Base-by-base conservation (phyloP, 2,329 filamentous ascomycete genomes). In the Claviceps purpurea region DNA sequence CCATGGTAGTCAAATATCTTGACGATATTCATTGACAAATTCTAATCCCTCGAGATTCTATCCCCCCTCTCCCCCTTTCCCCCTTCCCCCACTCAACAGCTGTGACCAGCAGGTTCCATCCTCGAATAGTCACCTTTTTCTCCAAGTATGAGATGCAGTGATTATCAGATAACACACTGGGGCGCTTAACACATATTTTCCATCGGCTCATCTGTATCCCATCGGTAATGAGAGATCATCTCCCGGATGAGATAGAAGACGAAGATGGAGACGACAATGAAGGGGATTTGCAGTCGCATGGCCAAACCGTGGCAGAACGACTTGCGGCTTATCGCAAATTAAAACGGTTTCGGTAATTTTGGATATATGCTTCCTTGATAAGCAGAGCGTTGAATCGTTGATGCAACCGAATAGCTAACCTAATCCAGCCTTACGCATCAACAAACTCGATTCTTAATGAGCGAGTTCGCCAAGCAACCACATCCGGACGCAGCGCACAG, bases 381-480 rank as follows among this genome's bases (percentile, higher is more conserved):
- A 37, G 10, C 34, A 37, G 44, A 11, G 16, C 2, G 34, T 26
- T 37, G 18, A 20, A 11, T 7, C 2, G 34, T 26, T 37, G 18
- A 20, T 18, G 13, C 10, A 18, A n/a, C 13, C 14, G 8, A 7
- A 5, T 14, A 11, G 20, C 71, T 75, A 59, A 76, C 60, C 37
- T 20, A 48, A 39, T 61, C 14, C 45, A 94, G 90, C 58, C 81
- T 97, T 57, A 95, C 90, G 1, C 90, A 96, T 67, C 91, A 93
- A 61, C 91, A 97, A 74, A 96, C 91, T n/a, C 84, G 91, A 14
- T 97, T 95, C 62, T 73, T 97, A 52, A 95, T 95, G 89, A 95
- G 88, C 68, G 90, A 97, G 66, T 97, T 96, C 63, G 87, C 89
- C 53, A 89, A 93, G 61, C 89, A 97, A 65, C 88, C 90, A 24